Conservation (phyloP, 306 rosid genomes). For the Vigna angularis region DNA sequence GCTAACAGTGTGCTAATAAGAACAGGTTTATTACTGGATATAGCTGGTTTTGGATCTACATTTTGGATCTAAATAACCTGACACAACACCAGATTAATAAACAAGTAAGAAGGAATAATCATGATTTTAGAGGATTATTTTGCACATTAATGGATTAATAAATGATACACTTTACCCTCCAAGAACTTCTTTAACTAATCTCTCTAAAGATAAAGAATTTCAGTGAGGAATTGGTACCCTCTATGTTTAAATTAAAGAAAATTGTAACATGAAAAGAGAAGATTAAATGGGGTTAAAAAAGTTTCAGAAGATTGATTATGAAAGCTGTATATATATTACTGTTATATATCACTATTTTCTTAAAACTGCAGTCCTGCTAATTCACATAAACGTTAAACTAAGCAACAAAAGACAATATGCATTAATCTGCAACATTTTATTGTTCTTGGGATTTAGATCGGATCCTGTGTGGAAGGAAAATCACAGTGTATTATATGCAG, state of each 20-base stretch:
- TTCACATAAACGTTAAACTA: constrained; percentile 36
- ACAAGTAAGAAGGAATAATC: too few relatives aligned
- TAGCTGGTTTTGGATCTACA: too few relatives aligned
- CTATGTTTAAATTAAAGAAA: not conserved
- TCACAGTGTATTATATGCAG: constrained; percentile 15
- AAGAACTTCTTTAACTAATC: not conserved
- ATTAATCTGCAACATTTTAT: constrained; percentile 30
- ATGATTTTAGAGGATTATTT: too few relatives aligned
- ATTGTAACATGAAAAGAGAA: not conserved
- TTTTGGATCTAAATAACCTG: too few relatives aligned
- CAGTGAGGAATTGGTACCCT: not conserved
- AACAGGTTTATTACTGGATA: too few relatives aligned
- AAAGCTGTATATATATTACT: not conserved
- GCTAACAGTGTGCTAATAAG: too few relatives aligned
- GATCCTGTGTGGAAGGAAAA: constrained; percentile 16
- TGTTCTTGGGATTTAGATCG: constrained; percentile 28
- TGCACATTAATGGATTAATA: too few relatives aligned
- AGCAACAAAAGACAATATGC: constrained; percentile 36
- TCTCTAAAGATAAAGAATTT: not conserved
- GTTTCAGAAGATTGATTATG: not conserved
- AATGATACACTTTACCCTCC: not conserved
- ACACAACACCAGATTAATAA: too few relatives aligned
- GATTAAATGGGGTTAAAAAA: not conserved
- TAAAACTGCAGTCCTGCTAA: not conserved
- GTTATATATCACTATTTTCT: not conserved